Percentiles rank a stretch among this genome's conserved stretches.
phyloP scores from a whole-genome alignment of 768 basidiomycete species.

The Podaxis sp. region DNA sequence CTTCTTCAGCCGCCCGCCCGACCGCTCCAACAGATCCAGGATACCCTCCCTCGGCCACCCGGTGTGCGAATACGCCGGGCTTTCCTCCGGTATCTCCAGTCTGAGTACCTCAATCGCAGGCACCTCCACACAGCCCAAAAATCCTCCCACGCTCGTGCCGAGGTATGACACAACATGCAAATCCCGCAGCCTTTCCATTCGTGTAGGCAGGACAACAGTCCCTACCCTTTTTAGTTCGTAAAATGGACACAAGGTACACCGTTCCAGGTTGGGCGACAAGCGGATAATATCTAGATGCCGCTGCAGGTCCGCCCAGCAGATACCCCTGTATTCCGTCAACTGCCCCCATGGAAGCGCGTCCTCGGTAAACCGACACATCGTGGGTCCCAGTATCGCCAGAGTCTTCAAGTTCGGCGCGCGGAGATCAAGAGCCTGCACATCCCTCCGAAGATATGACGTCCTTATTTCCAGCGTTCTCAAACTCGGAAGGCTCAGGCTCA shows the following conservation, averaged over 20 bases:
- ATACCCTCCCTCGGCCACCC: conserved; percentile 18
- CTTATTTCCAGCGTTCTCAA: conserved; percentile 5
- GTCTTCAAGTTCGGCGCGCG: background rate
- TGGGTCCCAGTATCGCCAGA: conserved; percentile 3
- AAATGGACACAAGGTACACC: conserved; percentile 18
- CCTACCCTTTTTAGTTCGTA: conserved; percentile 13
- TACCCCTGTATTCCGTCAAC: conserved; percentile 18
- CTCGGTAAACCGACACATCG: background rate
- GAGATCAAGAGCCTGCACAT: background rate
- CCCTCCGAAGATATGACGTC: background rate
- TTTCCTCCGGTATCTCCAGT: conserved; percentile 19
- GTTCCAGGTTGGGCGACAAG: conserved; percentile 19
- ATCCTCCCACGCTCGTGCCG: conserved; percentile 15
- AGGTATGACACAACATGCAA: conserved; percentile 20
- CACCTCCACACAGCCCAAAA: conserved; percentile 18
- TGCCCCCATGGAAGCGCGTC: conserved; percentile 15
- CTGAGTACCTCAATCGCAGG: conserved; percentile 18
- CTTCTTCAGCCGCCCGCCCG: conserved; percentile 14
- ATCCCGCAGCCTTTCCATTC: conserved; percentile 12
- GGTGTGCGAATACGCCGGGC: conserved; percentile 17
- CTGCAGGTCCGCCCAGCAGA: conserved; percentile 20
- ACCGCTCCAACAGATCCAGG: conserved; percentile 18
- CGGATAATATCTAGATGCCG: conserved; percentile 22
- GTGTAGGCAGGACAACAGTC: conserved; percentile 5
- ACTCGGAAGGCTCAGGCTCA: background rate